These are phyloP conservation scores for Massariosphaeria phaeospora DNA, from an alignment of 495 filamentous ascomycete species.

Conservation along the genomic window DNA sequence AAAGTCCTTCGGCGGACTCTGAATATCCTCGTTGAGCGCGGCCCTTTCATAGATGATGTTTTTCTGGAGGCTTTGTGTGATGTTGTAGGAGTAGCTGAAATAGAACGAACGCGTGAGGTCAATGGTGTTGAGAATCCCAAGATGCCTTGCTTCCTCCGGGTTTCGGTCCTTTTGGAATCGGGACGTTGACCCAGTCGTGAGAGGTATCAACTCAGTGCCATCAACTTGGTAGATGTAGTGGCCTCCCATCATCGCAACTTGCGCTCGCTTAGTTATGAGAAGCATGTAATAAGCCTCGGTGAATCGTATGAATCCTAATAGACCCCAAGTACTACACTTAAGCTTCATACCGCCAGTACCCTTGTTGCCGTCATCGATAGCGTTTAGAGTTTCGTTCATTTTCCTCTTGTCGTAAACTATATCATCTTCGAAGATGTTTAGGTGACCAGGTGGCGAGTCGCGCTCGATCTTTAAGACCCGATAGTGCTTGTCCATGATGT, in stretches of 20 bases:
- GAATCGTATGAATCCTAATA: slow-evolving; percentile 91
- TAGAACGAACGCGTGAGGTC: slow-evolving; percentile 90
- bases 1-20: slow-evolving; percentile 56
- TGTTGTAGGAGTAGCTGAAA: slow-evolving; percentile 97
- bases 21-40: slow-evolving; percentile 57
- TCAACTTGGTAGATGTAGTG: slow-evolving; percentile 96
- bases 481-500: slow-evolving; percentile 80
- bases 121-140: slow-evolving; percentile 82
- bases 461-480: slow-evolving; percentile 92
- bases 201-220: slow-evolving; percentile 85
- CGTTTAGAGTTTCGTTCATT: slow-evolving; percentile 85
- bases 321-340: slow-evolving; percentile 85
- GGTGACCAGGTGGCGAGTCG: slow-evolving; percentile 71
- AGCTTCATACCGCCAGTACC: slow-evolving; percentile 85
- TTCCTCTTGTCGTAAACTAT: slow-evolving; percentile 89
- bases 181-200: slow-evolving; percentile 61
- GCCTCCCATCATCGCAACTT: slow-evolving; percentile 91
- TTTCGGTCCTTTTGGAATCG: slow-evolving; percentile 73
- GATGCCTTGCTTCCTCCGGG: slow-evolving; percentile 82
- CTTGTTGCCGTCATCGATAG: slow-evolving; percentile 94
- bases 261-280: slow-evolving; percentile 88
- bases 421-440: slow-evolving; percentile 86
- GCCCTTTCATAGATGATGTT: slow-evolving; percentile 82
- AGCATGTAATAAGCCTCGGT: slow-evolving; percentile 98
- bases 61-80: slow-evolving; percentile 86